Base-by-base conservation (phyloP, 805 yeast species). In the Wickerhamomyces bisporus region DNA sequence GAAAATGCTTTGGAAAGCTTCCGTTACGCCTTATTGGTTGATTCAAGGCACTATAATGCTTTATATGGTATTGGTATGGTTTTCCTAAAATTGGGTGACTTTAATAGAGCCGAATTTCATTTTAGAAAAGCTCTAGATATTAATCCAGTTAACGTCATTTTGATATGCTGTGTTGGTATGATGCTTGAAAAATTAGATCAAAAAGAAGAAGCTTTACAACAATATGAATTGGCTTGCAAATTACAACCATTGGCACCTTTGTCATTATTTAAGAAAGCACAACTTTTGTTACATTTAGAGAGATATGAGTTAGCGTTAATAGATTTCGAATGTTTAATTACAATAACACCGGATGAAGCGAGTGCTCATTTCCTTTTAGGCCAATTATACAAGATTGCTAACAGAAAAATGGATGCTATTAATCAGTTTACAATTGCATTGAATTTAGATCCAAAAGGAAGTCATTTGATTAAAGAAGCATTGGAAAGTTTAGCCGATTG, bases 31-130 rank as follows among this genome's bases (percentile, higher is more conserved):
- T 68, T 93, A 32, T 65, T 81, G 18, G 70, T 80, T 30, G 95
- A 91, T 52, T 71, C 81, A 33, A 70, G 88, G 40, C 96, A 87
- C 57, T 93, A 89, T 61, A 93, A 91, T 60, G 97, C 98, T 0
- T 78, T 89, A 53, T 93, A 93, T 54, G 98, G 98, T 20, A 75
- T 93, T 40, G 98, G 98, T 7, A 87, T 88, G 91, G 94, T 88
- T 21, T 83, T 81, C 57, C 73, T 87, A 58, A 86, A 87, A 52
- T 64, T 88, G 36, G 98, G 97, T 5, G 88, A 86, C 50, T 79
- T 79, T 53, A 77, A 75, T 31, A 78, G 79, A 50, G 96, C 98
- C 1, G 89, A 87, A 52, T 76, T 78, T 44, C 94, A 87, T 60
- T 87, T 91, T 64, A 68, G 87, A 38, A 86, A 83, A 53, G 98